Base-by-base conservation (phyloP, 192 early-diverging fungal genomes). In the Podila verticillata region DNA sequence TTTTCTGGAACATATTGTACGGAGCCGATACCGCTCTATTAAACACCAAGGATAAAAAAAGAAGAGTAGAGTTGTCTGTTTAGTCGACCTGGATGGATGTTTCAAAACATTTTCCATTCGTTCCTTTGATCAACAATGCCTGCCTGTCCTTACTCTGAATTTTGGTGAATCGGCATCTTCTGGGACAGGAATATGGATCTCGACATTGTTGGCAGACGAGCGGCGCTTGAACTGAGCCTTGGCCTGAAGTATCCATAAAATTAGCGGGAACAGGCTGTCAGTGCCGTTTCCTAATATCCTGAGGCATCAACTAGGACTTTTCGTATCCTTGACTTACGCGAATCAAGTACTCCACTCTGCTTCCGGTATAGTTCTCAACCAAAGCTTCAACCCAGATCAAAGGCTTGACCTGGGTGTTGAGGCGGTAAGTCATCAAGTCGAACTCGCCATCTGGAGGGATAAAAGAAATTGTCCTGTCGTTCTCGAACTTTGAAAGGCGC, bases 121-220 rank as follows among this genome's bases (percentile, higher is more conserved):
- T 54, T 26, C 47, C 24, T 17, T 31, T 19, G 30, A 26, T 57
- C 28, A n/a, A n/a, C 15, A 22, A 24, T 29, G 30, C 48, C n/a
- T 4, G 8, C 6, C 13, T 39, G n/a, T 54, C 48, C 60, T 51
- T 70, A 92, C 92, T 84, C 96, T 97, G 85, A 99, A 99, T 78
- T 94, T 96, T 32, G 96, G 96, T 70, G 96, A 92, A 70, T 98
- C 98, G 1, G 96, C 96, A 86, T 99, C 98, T 67, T 95, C 94
- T 29, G 98, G 95, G 8, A 99, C 98, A n/a, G 98, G 98, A 17
- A 99, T 93, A 60, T 92, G 82, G 62, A 99, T 98, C 84, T 98
- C 97, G 17, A 99, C 98, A 82, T 98, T 97, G 70, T 97, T 99
- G 20, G 98, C 98, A 7, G 96, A 94, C 31, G 96, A 98, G 36